phyloP scores from a whole-genome alignment of 257 asterid genomes.

The Solanum pennellii region DNA sequence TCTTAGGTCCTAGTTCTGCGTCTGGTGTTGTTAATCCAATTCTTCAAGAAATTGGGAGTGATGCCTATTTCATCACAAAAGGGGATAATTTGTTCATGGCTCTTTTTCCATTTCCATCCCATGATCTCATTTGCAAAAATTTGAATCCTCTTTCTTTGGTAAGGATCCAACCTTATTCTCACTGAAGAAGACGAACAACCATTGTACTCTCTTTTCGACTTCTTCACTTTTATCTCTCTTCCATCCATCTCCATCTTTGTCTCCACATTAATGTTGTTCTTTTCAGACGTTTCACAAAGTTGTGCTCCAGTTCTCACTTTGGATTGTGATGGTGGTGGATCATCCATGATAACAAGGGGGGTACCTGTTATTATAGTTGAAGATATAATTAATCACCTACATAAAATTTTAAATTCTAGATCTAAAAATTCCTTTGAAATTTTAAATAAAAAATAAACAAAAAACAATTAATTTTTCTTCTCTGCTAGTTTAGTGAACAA shows the following conservation, averaged over 20 bases:
- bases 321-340: not conserved
- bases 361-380: not conserved
- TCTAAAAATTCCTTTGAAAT: not conserved
- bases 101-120: not conserved
- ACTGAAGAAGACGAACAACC: not conserved
- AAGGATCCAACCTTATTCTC: not conserved
- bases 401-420: not conserved
- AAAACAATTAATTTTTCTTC: too few species aligned
- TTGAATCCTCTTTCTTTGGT: not conserved
- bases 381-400: not conserved
- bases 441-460: too few species aligned
- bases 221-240: not conserved
- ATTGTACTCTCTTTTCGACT: not conserved
- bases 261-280: not conserved
- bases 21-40: not conserved
- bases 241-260: not conserved
- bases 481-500: not conserved
- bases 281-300: not conserved
- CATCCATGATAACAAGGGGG: not conserved
- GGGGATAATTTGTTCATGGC: not conserved
- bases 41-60: not conserved
- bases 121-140: not conserved
- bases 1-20: not conserved
- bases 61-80: not conserved
- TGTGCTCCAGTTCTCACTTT: not conserved